Conservation (phyloP, 1,284 basidiomycete species). For the Ustilago vetiveriae region DNA sequence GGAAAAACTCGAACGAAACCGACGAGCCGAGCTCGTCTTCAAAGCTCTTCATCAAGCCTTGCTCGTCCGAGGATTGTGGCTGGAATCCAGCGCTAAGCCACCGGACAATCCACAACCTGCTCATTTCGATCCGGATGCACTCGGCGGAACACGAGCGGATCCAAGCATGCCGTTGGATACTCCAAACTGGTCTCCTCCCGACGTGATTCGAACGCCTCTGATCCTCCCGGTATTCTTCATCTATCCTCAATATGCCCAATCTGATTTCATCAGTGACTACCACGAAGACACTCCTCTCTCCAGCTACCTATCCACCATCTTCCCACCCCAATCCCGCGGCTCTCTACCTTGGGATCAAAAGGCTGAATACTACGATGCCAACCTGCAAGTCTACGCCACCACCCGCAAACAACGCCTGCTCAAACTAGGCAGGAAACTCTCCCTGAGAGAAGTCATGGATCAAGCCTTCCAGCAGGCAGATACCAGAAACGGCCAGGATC, state of each 20-base stretch:
- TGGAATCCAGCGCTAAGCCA: slow-evolving; percentile 64
- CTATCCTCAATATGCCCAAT: slow-evolving; percentile 87
- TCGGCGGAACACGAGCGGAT: slow-evolving; percentile 49
- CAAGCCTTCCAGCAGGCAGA: slow-evolving; percentile 70
- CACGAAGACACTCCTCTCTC: slow-evolving; percentile 84
- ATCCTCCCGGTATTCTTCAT: slow-evolving; percentile 89
- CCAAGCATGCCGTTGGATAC: slow-evolving; percentile 46
- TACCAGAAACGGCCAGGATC: slow-evolving; percentile 49
- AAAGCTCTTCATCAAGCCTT: slow-evolving; percentile 73
- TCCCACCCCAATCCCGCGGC: slow-evolving; percentile 74
- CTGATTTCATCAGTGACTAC: slow-evolving; percentile 87
- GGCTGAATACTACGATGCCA: slow-evolving; percentile 76
- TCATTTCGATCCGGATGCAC: slow-evolving; percentile 69
- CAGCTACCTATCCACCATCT: slow-evolving; percentile 82
- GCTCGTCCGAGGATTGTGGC: slow-evolving; percentile 70
- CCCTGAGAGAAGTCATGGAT: slow-evolving; percentile 77
- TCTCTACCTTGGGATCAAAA: slow-evolving; percentile 80
- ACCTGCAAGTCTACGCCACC: slow-evolving; percentile 83
- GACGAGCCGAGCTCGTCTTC: slow-evolving; percentile 71
- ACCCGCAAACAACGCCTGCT: slow-evolving; percentile 80
- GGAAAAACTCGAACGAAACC: slow-evolving; percentile 70
- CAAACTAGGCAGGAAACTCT: slow-evolving; percentile 89
- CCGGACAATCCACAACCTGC: slow-evolving; percentile 72
- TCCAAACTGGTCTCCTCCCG: slow-evolving; percentile 52
- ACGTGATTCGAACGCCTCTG: slow-evolving; percentile 72